A percentile compares a stretch with the other conserved stretches of the same genome.
Conservation (phyloP, 1,139 yeast species). For the Pichia sp. region DNA sequence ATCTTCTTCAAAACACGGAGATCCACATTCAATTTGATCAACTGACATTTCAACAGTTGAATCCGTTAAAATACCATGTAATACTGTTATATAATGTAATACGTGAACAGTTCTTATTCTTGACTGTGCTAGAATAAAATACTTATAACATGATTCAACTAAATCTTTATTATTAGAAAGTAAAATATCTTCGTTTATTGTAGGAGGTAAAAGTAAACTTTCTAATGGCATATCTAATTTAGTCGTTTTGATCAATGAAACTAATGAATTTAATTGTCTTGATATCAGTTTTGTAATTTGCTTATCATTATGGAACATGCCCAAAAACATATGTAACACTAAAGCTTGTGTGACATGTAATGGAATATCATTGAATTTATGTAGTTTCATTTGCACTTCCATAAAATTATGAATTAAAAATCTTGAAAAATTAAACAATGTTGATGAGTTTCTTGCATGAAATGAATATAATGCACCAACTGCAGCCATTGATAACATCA, state of each 20-base stretch:
- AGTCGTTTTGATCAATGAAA: constrained; percentile 71
- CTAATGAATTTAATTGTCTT: constrained; percentile 70
- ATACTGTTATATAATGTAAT: constrained; percentile 63
- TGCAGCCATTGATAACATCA: constrained; percentile 77
- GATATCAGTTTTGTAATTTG: constrained; percentile 68
- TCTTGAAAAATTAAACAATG: constrained; percentile 72
- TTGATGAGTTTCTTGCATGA: constrained; percentile 70
- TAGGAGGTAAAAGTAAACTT: constrained; percentile 54
- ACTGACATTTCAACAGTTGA: constrained; percentile 49
- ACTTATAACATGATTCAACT: constrained; percentile 55
- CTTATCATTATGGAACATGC: constrained; percentile 71
- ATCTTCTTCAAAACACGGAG: constrained; percentile 60
- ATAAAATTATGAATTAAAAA: constrained; percentile 70
- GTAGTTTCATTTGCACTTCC: constrained; percentile 48
- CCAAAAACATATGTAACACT: constrained; percentile 72
- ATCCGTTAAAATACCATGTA: constrained; percentile 66
- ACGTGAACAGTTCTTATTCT: constrained; percentile 82
- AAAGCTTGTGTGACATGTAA: constrained; percentile 85
- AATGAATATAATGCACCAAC: constrained; percentile 84
- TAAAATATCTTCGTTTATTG: constrained; percentile 29
- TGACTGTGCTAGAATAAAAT: constrained; percentile 74
- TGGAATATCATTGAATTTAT: constrained; percentile 60
- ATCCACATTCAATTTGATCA: constrained; percentile 65
- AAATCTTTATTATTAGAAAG: constrained; percentile 30
- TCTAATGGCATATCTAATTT: constrained; percentile 68